Base-by-base conservation (phyloP, 1,139 yeast species). In the Nakaseomyces bracarensis region DNA sequence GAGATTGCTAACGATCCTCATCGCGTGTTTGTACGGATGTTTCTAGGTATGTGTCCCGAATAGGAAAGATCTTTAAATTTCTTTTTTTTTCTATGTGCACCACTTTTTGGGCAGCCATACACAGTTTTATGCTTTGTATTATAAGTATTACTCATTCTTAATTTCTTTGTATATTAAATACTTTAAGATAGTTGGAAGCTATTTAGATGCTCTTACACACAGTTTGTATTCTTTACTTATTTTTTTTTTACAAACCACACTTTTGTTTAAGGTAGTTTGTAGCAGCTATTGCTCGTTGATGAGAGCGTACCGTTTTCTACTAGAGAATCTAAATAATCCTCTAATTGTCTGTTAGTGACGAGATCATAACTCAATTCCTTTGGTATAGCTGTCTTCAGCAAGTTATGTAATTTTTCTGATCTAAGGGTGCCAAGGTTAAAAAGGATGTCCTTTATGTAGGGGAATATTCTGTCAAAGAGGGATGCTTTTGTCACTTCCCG, bases 361-460 rank as follows among this genome's bases (percentile, higher is more conserved):
- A 36, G 36, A 21, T 64, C 60, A 46, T 69, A 72, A 3, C 46
- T 41, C n/a, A 63, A 63, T 9, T 74, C 78, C 44, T 67, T 68
- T 1, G 82, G 81, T 1, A 74, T 74, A 8, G 77, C 67, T 61
- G 74, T 69, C 36, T 66, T 67, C 42, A 79, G 58, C 50, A 77
- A 74, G 9, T 74, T 67, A 44, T 76, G 79, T 23, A 79, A 71
- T 46, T 73, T 66, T 14, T 64, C 69, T 3, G 66, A 55, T 4
- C 75, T 72, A 46, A 75, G 57, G 1, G 72, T 54, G 0, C 79
- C 80, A 39, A 76, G 60, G 46, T 76, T 77, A 3, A 71, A 72
- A 34, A 78, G 60, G 75, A 78, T 76, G 1, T 77, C 78, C 13
- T 58, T 62, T 28, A 78, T 69, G 49, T 71, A 74, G 0, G 78